A percentile compares a stretch with the other conserved stretches of the same genome.
phyloP scores from a whole-genome alignment of 2,329 filamentous ascomycete species.

The Pyrenophora tritici-repentis region DNA sequence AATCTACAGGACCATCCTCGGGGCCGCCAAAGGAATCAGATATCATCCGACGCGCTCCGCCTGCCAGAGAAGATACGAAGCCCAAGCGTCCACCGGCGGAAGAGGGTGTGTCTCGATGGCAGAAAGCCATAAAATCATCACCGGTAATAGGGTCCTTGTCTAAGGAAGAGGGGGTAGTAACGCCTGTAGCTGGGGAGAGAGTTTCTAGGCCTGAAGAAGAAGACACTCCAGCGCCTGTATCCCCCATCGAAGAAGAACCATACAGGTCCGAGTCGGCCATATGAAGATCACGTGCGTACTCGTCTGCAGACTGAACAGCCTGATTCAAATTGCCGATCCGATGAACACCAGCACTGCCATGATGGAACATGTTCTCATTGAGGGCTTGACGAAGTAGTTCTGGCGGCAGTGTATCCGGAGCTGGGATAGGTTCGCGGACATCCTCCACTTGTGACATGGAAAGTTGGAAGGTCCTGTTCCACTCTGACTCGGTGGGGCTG shows the following conservation, averaged over 20 bases:
- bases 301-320: not conserved
- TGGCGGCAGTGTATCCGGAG: not conserved
- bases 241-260: too few relatives aligned
- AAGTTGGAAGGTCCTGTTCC: not conserved
- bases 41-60: constrained; percentile 1
- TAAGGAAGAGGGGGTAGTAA: not conserved
- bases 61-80: not conserved
- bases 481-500: not conserved
- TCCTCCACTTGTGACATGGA: not conserved
- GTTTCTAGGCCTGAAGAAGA: too few relatives aligned
- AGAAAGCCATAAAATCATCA: too few relatives aligned
- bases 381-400: constrained; percentile 1
- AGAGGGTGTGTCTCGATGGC: too few relatives aligned
- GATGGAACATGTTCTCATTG: constrained; percentile 5
- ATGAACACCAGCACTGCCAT: constrained; percentile 9
- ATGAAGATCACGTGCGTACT: too few relatives aligned
- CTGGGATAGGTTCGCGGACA: not conserved
- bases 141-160: too few relatives aligned
- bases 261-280: too few relatives aligned
- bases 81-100: too few relatives aligned
- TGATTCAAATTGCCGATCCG: constrained; percentile 10
- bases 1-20: not conserved
- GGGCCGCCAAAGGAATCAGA: constrained; percentile 20
- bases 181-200: too few relatives aligned
- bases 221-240: too few relatives aligned